Evolutionary conservation across 495 filamentous ascomycete species (phyloP).

Genomic region (Evernia prunastri): DNA sequence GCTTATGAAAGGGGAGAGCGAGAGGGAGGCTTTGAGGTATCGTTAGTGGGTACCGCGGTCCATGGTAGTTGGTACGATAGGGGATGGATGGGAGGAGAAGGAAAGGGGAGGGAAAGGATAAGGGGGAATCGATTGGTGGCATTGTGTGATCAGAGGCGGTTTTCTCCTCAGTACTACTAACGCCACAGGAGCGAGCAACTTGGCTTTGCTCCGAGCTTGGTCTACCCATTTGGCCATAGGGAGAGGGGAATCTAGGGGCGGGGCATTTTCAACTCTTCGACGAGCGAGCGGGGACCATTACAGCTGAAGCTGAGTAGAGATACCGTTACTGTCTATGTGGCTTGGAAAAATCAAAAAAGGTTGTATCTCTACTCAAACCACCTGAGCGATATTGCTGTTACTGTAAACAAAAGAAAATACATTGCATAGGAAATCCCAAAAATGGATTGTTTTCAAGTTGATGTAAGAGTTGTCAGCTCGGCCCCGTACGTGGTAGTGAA

Average conservation of each 20-base stretch:
- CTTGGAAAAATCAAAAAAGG: too few species aligned
- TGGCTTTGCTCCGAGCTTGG: conserved; percentile 1
- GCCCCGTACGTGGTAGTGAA: too few species aligned
- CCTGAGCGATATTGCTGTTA: too few species aligned
- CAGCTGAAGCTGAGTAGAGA: background rate
- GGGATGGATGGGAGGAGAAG: background rate
- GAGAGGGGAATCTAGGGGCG: background rate
- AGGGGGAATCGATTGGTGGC: background rate
- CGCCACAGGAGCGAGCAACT: background rate
- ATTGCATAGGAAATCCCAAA: background rate
- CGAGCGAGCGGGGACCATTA: background rate
- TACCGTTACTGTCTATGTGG: conserved; percentile 7
- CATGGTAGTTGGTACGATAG: too few species aligned
- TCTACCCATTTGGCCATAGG: background rate
- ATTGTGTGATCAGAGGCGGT: background rate
- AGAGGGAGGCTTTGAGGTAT: conserved; percentile 36
- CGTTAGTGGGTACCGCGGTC: conserved; percentile 25
- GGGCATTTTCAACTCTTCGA: too few species aligned
- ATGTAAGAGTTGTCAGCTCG: too few species aligned
- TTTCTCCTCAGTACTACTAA: background rate
- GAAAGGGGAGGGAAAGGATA: background rate
- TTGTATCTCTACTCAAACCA: conserved; percentile 10
- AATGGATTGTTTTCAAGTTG: background rate
- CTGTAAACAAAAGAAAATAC: too few species aligned
- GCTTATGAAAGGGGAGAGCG: conserved; percentile 41